Evolutionary conservation across 768 basidiomycete genomes (phyloP).

Genomic region (Tricholoma matsutake): DNA sequence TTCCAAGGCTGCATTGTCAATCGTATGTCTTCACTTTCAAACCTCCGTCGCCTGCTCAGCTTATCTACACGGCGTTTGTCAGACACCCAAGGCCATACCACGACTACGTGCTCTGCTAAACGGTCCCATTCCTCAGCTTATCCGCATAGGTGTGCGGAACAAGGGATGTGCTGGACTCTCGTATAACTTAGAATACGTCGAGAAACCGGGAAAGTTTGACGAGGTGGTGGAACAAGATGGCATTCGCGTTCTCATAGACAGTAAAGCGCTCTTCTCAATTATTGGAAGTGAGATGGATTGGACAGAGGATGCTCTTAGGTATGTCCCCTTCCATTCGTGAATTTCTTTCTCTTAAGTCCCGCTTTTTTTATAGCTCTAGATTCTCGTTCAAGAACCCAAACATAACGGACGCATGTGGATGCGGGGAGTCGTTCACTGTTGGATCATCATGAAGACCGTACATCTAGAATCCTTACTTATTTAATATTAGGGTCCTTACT

Average conservation of each 20-base stretch:
- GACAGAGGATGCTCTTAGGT: slow-evolving; percentile 90
- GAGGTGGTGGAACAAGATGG: slow-evolving; percentile 97
- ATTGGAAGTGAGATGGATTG: slow-evolving; percentile 99
- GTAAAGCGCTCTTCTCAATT: slow-evolving; percentile 95
- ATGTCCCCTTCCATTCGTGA: slow-evolving; percentile 11
- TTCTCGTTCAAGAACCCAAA: slow-evolving; percentile 90
- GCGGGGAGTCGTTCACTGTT: slow-evolving; percentile 89
- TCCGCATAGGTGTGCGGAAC: slow-evolving; percentile 94
- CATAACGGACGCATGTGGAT: slow-evolving; percentile 92
- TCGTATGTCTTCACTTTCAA: slow-evolving; percentile 44
- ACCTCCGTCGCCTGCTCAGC: background rate
- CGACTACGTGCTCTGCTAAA: slow-evolving; percentile 71
- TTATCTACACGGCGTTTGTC: slow-evolving; percentile 8
- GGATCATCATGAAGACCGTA: slow-evolving; percentile 28
- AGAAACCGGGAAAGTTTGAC: slow-evolving; percentile 86
- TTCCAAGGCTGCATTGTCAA: slow-evolving; percentile 72
- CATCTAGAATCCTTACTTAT: background rate
- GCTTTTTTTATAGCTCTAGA: slow-evolving; percentile 51
- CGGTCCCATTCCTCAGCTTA: slow-evolving; percentile 86
- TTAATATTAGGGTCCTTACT: background rate
- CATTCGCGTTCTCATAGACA: slow-evolving; percentile 90
- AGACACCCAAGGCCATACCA: slow-evolving; percentile 80
- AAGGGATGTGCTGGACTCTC: slow-evolving; percentile 91
- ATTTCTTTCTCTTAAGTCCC: background rate
- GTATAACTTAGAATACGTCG: slow-evolving; percentile 95